phyloP scores from a whole-genome alignment of 2,329 filamentous ascomycete species.

The Ilyonectria destructans region DNA sequence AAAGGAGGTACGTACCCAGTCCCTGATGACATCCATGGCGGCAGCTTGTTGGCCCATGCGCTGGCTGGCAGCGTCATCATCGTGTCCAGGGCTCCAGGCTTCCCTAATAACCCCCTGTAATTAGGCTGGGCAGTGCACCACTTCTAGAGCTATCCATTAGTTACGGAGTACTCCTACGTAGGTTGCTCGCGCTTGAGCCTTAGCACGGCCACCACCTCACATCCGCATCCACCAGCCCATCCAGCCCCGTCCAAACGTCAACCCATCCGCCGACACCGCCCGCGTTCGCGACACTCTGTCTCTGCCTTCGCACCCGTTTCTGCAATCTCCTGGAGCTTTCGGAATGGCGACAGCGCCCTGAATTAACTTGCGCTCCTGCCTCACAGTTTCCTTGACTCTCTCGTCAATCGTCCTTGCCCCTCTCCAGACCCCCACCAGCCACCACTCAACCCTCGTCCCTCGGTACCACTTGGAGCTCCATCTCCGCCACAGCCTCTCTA shows the following conservation, averaged over 20 bases:
- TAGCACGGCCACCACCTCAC: constrained; percentile 22
- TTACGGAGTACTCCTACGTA: background rate
- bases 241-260: constrained; percentile 26
- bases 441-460: constrained; percentile 23
- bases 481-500: constrained; percentile 31
- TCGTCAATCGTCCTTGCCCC: constrained; percentile 16
- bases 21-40: background rate
- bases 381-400: constrained; percentile 1
- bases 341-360: constrained; percentile 10
- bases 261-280: constrained; percentile 23
- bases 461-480: constrained; percentile 26
- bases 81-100: constrained; percentile 6
- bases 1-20: background rate
- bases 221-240: background rate
- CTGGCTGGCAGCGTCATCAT: constrained; percentile 28
- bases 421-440: constrained; percentile 29
- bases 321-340: constrained; percentile 1
- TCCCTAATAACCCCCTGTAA: background rate
- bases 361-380: constrained; percentile 10
- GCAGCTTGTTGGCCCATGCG: constrained; percentile 20
- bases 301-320: constrained; percentile 14
- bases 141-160: constrained; percentile 18
- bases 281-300: constrained; percentile 5
- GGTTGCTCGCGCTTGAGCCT: constrained; percentile 3
- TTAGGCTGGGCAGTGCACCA: constrained; percentile 10